Percentiles rank a stretch among this genome's conserved stretches.
Evolutionary conservation across 768 basidiomycete genomes (phyloP).

Genomic region (Infundibulicybe gibba): DNA sequence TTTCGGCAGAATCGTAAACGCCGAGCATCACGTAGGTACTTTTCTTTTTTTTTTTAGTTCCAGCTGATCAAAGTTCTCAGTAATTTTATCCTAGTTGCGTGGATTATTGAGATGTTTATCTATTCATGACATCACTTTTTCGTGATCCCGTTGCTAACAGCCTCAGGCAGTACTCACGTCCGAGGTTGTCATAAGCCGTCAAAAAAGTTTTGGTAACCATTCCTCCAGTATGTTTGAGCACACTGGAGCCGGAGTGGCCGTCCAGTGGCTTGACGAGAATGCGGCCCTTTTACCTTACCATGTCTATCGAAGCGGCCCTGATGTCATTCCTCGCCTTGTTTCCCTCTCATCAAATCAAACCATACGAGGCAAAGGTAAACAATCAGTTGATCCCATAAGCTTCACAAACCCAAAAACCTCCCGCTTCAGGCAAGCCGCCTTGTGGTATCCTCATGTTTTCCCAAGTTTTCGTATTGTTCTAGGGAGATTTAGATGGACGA

Average conservation of each 20-base stretch:
- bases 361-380: constrained; percentile 10
- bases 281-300: neutral
- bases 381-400: constrained; percentile 3
- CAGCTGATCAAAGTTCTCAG: too few relatives aligned
- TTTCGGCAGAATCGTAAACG: too few relatives aligned
- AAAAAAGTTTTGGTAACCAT: too few relatives aligned
- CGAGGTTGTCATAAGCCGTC: too few relatives aligned
- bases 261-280: neutral
- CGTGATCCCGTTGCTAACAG: too few relatives aligned
- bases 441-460: constrained; percentile 11
- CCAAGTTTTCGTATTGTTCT: neutral
- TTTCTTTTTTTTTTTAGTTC: too few relatives aligned
- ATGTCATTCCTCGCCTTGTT: neutral
- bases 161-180: too few relatives aligned
- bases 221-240: neutral
- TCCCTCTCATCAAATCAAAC: constrained; percentile 18
- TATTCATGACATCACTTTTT: too few relatives aligned
- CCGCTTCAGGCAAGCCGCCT: constrained; percentile 7
- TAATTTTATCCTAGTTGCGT: too few relatives aligned
- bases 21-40: too few relatives aligned
- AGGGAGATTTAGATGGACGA: neutral
- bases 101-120: too few relatives aligned
- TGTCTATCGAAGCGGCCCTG: constrained; percentile 7
- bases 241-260: neutral
- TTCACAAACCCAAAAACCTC: constrained; percentile 6